Conservation (phyloP, 331 rosid species). For the Malus hybrid region DNA sequence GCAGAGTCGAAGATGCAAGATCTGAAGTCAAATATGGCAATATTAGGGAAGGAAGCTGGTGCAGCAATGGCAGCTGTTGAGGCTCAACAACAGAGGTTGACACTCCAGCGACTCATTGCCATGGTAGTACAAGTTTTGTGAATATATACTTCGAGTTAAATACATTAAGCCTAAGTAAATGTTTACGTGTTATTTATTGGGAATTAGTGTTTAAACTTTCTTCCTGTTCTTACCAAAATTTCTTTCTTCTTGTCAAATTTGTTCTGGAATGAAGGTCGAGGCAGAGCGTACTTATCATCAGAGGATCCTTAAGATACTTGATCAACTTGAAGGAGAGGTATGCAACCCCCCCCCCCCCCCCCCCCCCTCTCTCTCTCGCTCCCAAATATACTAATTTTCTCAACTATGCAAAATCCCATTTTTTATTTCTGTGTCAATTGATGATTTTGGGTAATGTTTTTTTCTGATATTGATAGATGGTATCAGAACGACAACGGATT, state of each 20-base stretch:
- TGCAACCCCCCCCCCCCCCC: conserved; percentile 3
- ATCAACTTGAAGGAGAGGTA: conserved; percentile 97
- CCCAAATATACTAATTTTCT: neutral
- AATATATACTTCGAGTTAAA: conserved; percentile 5
- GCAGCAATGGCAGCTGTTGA: conserved; percentile 99
- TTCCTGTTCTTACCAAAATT: neutral
- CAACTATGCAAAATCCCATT: neutral
- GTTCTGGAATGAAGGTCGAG: conserved; percentile 58
- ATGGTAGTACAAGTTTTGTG: conserved; percentile 48
- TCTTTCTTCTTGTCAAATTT: conserved; percentile 3
- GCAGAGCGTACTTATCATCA: conserved; percentile 87
- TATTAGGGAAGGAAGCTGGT: conserved; percentile 94
- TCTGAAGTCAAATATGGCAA: conserved; percentile 77
- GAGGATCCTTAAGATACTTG: conserved; percentile 72
- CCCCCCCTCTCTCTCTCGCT: neutral
- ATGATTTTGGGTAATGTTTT: conserved; percentile 11
- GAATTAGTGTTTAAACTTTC: conserved; percentile 1
- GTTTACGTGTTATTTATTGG: neutral
- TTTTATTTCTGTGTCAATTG: conserved; percentile 14
- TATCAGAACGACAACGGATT: conserved; percentile 78
- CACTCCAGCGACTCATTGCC: conserved; percentile 90
- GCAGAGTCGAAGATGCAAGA: conserved; percentile 81
- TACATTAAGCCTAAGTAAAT: neutral
- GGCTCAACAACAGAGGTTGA: conserved; percentile 95
- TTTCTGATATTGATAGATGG: conserved; percentile 50